Evolutionary conservation across 2,329 filamentous ascomycete genomes (phyloP).

Genomic region (Fusarium cyanostomum): DNA sequence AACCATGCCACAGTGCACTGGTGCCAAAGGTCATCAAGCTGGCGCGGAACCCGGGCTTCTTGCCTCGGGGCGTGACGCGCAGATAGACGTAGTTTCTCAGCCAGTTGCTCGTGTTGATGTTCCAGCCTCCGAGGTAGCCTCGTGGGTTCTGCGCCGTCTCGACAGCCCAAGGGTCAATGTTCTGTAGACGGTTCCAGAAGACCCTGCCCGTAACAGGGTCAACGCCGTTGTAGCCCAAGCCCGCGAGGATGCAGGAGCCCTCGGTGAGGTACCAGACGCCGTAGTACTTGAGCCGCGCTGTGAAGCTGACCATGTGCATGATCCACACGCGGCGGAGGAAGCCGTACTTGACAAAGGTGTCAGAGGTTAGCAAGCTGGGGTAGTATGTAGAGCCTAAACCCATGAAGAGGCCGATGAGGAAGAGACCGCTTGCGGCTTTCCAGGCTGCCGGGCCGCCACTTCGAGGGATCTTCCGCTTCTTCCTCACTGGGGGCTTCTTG

Average conservation of each 20-base stretch:
- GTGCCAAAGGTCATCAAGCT: conserved; percentile 94
- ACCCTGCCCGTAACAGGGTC: conserved; percentile 86
- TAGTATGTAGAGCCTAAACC: conserved; percentile 75
- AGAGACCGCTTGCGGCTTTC: conserved; percentile 77
- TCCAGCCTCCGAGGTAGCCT: conserved; percentile 91
- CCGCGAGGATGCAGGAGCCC: conserved; percentile 91
- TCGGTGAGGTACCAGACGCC: conserved; percentile 95
- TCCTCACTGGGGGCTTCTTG: conserved; percentile 85
- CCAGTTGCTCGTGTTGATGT: conserved; percentile 99
- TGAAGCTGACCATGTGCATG: conserved; percentile 85
- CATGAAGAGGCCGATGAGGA: conserved; percentile 84
- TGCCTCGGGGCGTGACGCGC: conserved; percentile 91
- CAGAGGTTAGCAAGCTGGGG: conserved; percentile 69
- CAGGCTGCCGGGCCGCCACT: conserved; percentile 85
- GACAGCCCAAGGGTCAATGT: conserved; percentile 86
- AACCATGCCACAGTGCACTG: conserved; percentile 97
- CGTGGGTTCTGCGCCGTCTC: conserved; percentile 95
- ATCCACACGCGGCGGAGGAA: conserved; percentile 79
- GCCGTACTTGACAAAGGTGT: conserved; percentile 72
- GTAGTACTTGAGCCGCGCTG: conserved; percentile 91
- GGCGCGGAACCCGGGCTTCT: conserved; percentile 95
- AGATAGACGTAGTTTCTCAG: conserved; percentile 95
- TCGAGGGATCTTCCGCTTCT: conserved; percentile 90
- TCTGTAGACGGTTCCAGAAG: conserved; percentile 87
- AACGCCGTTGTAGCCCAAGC: conserved; percentile 93